These are phyloP conservation scores for Starmerella stigmatis DNA, from an alignment of 805 yeast species.

Conservation along the genomic window DNA sequence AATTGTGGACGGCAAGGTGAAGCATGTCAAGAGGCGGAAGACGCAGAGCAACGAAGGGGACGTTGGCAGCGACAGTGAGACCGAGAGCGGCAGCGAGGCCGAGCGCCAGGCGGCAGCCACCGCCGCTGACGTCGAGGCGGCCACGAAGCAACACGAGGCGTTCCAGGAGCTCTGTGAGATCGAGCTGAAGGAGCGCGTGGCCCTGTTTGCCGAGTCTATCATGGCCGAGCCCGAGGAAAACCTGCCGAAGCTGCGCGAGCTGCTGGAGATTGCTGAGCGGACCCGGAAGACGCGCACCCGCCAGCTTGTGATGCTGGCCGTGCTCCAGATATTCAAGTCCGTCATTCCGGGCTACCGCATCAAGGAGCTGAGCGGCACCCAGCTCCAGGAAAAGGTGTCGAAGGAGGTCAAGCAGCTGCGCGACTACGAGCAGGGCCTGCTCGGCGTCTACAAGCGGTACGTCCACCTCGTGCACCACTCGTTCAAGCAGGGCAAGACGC, in stretches of 20 bases:
- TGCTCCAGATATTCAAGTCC: slow-evolving; percentile 73
- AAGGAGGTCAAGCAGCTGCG: slow-evolving; percentile 72
- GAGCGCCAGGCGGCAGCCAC: slow-evolving; percentile 17
- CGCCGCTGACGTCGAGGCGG: slow-evolving; percentile 11
- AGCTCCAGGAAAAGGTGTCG: slow-evolving; percentile 69
- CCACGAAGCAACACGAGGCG: slow-evolving; percentile 25
- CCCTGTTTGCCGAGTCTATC: slow-evolving; percentile 63
- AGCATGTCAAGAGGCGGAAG: slow-evolving; percentile 40
- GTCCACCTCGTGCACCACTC: slow-evolving; percentile 44
- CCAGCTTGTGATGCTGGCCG: slow-evolving; percentile 62
- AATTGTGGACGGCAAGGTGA: slow-evolving; percentile 57
- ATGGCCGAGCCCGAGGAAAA: slow-evolving; percentile 88
- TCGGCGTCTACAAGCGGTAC: slow-evolving; percentile 57
- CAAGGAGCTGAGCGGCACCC: slow-evolving; percentile 70
- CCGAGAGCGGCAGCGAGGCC: slow-evolving; percentile 24
- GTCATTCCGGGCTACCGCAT: slow-evolving; percentile 83
- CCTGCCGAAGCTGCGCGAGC: slow-evolving; percentile 49
- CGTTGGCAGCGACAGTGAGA: slow-evolving; percentile 27
- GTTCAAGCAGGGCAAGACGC: slow-evolving; percentile 32
- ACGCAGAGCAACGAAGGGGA: too few species aligned
- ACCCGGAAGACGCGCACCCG: slow-evolving; percentile 42
- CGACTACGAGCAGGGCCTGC: slow-evolving; percentile 68
- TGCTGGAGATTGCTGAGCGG: slow-evolving; percentile 24
- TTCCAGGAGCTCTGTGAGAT: slow-evolving; percentile 45
- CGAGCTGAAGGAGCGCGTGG: slow-evolving; percentile 70